These are phyloP conservation scores for Magnolia changhungtana DNA, from an alignment of 164 flowering plant genomes.

Conservation along the genomic window DNA sequence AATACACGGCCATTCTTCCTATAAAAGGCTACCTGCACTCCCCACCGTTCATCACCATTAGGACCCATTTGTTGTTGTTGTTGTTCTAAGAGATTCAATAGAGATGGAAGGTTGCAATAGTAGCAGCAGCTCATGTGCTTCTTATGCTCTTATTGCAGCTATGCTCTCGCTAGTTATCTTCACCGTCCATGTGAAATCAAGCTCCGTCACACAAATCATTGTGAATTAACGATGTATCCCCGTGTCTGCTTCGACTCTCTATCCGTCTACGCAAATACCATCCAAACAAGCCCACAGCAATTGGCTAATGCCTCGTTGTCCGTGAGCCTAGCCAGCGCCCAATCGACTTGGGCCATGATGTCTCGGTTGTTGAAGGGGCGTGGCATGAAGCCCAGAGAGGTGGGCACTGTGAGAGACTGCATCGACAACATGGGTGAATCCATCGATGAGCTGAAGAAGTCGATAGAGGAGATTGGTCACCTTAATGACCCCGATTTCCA, in stretches of 20 bases:
- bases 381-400: slow-evolving; percentile 13
- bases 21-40: too few relatives aligned
- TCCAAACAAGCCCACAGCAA: slow-evolving; percentile 47
- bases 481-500: slow-evolving; percentile 7
- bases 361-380: slow-evolving; percentile 10
- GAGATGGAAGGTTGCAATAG: too few relatives aligned
- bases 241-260: slow-evolving; percentile 52
- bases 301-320: slow-evolving; percentile 26
- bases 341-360: slow-evolving; percentile 9
- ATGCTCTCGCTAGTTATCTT: background rate
- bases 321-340: slow-evolving; percentile 22
- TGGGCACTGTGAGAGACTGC: slow-evolving; percentile 27
- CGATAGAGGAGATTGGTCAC: slow-evolving; percentile 20
- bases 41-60: too few relatives aligned
- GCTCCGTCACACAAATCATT: slow-evolving; percentile 23
- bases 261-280: slow-evolving; percentile 33
- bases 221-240: slow-evolving; percentile 51
- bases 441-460: slow-evolving; percentile 20
- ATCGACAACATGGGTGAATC: slow-evolving; percentile 23
- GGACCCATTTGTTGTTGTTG: too few relatives aligned
- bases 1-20: too few relatives aligned
- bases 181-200: background rate
- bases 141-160: background rate
- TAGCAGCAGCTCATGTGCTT: too few relatives aligned
- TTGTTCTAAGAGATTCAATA: too few relatives aligned